A percentile compares a stretch with the other conserved stretches of the same genome.
Evolutionary conservation across 2,329 filamentous ascomycete species (phyloP).

Genomic region (Scleromitrula shiraiana): DNA sequence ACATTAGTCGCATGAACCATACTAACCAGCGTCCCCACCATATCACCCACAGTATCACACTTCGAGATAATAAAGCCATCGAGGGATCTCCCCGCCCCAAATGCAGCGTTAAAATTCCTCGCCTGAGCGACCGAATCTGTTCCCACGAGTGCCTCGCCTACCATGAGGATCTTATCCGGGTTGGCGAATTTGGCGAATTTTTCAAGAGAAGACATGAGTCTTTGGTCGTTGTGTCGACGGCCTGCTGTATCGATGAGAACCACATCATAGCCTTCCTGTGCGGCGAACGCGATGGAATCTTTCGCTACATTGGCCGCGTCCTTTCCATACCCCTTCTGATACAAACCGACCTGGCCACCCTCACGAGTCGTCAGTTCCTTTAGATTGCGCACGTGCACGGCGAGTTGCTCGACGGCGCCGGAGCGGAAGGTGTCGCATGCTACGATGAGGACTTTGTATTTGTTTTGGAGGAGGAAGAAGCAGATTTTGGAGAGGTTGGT

Average conservation of each 20-base stretch:
- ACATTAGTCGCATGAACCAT: slow-evolving; percentile 97
- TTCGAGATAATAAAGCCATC: slow-evolving; percentile 99
- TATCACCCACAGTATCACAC: slow-evolving; percentile 98
- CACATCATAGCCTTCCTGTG: slow-evolving; percentile 73
- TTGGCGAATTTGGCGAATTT: slow-evolving; percentile 96
- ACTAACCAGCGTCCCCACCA: slow-evolving; percentile 80
- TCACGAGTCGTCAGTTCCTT: slow-evolving; percentile 82
- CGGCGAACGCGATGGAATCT: slow-evolving; percentile 79
- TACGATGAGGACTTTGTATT: slow-evolving; percentile 88
- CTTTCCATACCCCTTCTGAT: slow-evolving; percentile 96
- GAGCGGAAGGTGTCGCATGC: slow-evolving; percentile 96
- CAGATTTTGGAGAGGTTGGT: slow-evolving; percentile 97
- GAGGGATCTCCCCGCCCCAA: slow-evolving; percentile 69
- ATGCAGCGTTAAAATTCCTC: slow-evolving; percentile 89
- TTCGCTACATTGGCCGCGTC: slow-evolving; percentile 93
- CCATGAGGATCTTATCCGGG: slow-evolving; percentile 98
- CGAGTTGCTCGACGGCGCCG: slow-evolving; percentile 92
- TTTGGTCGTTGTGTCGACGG: slow-evolving; percentile 86
- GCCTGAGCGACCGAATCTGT: slow-evolving; percentile 94
- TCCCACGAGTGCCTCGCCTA: slow-evolving; percentile 80
- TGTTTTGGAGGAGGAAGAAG: slow-evolving; percentile 95
- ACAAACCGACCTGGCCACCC: slow-evolving; percentile 78
- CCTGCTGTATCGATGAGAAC: slow-evolving; percentile 96
- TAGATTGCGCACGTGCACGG: slow-evolving; percentile 89
- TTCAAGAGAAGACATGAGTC: slow-evolving; percentile 92